Percentiles rank a stretch among this genome's conserved stretches.
phyloP scores from a whole-genome alignment of 1,284 basidiomycete genomes.

The Omphalotus olearius region DNA sequence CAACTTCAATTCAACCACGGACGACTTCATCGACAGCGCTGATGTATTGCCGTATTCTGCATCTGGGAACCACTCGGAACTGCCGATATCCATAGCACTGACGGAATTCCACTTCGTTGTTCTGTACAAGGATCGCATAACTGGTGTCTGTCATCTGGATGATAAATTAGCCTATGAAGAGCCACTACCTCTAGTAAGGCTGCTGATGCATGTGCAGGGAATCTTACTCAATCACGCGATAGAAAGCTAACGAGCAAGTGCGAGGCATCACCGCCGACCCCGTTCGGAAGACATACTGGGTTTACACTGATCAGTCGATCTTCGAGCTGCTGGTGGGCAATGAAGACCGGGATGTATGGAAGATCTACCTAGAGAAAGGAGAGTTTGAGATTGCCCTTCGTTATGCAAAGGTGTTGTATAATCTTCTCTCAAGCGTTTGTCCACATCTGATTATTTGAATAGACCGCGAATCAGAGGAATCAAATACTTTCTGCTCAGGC shows the following conservation, averaged over 20 bases:
- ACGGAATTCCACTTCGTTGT: slow-evolving; percentile 94
- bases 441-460: slow-evolving; percentile 4
- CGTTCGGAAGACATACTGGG: slow-evolving; percentile 89
- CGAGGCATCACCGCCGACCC: slow-evolving; percentile 79
- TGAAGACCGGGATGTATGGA: slow-evolving; percentile 95
- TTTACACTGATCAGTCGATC: slow-evolving; percentile 87
- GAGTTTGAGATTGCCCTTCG: slow-evolving; percentile 77
- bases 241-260: slow-evolving; percentile 75
- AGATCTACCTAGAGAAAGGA: slow-evolving; percentile 79
- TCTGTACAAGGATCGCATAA: slow-evolving; percentile 77
- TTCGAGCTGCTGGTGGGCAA: slow-evolving; percentile 87
- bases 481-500: slow-evolving; percentile 84
- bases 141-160: slow-evolving; percentile 78
- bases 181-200: slow-evolving; percentile 67
- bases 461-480: slow-evolving; percentile 86
- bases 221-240: background rate
- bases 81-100: slow-evolving; percentile 74
- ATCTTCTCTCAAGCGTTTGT: slow-evolving; percentile 5
- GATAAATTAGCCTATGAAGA: slow-evolving; percentile 87
- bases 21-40: slow-evolving; percentile 77
- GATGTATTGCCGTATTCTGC: slow-evolving; percentile 65
- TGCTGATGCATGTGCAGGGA: slow-evolving; percentile 3
- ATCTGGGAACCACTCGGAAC: slow-evolving; percentile 27
- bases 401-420: slow-evolving; percentile 79
- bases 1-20: slow-evolving; percentile 63